A percentile compares a stretch with the other conserved stretches of the same genome.
phyloP scores from a whole-genome alignment of 192 early-diverging fungal species.

The Thoreauomyces humboldtii region DNA sequence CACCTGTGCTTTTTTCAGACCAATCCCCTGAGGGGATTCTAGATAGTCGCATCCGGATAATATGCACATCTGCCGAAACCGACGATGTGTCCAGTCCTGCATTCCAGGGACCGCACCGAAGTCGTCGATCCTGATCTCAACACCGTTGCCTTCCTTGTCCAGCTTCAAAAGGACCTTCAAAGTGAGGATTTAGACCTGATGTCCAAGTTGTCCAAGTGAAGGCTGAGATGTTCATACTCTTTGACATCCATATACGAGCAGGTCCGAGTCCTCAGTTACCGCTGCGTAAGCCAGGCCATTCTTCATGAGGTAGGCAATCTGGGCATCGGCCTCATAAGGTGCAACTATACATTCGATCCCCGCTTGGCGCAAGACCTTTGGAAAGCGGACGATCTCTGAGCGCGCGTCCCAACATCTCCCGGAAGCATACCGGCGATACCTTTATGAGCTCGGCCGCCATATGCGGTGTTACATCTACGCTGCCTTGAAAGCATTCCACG shows the following conservation, averaged over 20 bases:
- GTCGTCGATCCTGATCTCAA: conserved; percentile 59
- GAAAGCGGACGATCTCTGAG: not conserved
- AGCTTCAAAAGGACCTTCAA: conserved; percentile 79
- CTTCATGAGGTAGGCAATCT: conserved; percentile 79
- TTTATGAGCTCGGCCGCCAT: conserved; percentile 82
- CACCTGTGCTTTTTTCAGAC: conserved; percentile 73
- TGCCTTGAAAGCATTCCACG: conserved; percentile 66
- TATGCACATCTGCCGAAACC: conserved; percentile 89
- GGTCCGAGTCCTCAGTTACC: conserved; percentile 94
- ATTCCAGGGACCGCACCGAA: conserved; percentile 44
- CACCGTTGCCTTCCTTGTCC: conserved; percentile 65
- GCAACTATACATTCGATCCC: conserved; percentile 81
- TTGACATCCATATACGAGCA: conserved; percentile 89
- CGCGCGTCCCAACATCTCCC: not conserved
- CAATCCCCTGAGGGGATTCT: conserved; percentile 78
- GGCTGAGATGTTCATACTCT: conserved; percentile 36
- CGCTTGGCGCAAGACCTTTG: conserved; percentile 54
- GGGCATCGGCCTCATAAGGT: conserved; percentile 97
- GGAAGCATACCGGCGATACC: conserved; percentile 41
- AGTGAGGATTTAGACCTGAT: not conserved
- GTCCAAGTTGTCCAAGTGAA: not conserved
- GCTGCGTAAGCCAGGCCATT: conserved; percentile 68
- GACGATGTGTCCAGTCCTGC: conserved; percentile 34
- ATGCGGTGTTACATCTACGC: conserved; percentile 73
- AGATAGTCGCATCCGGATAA: conserved; percentile 98